These are phyloP conservation scores for Trichoderma arundinaceum DNA, from an alignment of 2,329 filamentous ascomycete genomes.

Conservation along the genomic window DNA sequence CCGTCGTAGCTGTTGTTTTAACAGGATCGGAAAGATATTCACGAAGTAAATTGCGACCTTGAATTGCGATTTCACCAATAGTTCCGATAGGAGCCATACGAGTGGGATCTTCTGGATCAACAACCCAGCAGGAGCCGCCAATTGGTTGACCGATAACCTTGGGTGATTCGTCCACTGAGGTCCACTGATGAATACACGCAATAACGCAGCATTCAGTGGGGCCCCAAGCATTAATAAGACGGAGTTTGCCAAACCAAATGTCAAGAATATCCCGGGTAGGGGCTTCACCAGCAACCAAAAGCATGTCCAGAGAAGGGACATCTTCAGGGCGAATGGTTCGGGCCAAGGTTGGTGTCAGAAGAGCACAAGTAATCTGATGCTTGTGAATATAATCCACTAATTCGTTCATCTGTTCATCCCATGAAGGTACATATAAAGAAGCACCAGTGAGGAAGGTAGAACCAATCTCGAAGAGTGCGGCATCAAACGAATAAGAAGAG, in stretches of 20 bases:
- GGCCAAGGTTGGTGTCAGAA: slow-evolving; percentile 23
- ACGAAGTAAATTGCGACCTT: slow-evolving; percentile 19
- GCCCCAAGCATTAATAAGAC: slow-evolving; percentile 20
- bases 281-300: slow-evolving; percentile 46
- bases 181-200: neutral
- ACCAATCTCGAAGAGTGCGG: slow-evolving; percentile 11
- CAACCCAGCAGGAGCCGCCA: slow-evolving; percentile 20
- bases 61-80: slow-evolving; percentile 25
- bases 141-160: slow-evolving; percentile 20
- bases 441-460: slow-evolving; percentile 18
- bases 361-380: neutral
- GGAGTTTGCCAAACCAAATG: slow-evolving; percentile 24
- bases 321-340: slow-evolving; percentile 48
- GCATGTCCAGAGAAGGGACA: slow-evolving; percentile 50
- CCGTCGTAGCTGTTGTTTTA: slow-evolving; percentile 4
- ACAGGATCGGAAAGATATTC: slow-evolving; percentile 25
- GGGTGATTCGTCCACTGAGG: neutral
- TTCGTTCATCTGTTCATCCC: slow-evolving; percentile 21
- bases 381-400: slow-evolving; percentile 10
- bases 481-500: slow-evolving; percentile 25
- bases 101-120: slow-evolving; percentile 7
- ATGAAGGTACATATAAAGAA: slow-evolving; percentile 23
- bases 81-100: slow-evolving; percentile 24
- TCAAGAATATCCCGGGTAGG: slow-evolving; percentile 21
- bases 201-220: slow-evolving; percentile 24